These are phyloP conservation scores for Chrysosporium keratinophilum DNA, from an alignment of 2,329 filamentous ascomycete genomes.

Conservation along the genomic window DNA sequence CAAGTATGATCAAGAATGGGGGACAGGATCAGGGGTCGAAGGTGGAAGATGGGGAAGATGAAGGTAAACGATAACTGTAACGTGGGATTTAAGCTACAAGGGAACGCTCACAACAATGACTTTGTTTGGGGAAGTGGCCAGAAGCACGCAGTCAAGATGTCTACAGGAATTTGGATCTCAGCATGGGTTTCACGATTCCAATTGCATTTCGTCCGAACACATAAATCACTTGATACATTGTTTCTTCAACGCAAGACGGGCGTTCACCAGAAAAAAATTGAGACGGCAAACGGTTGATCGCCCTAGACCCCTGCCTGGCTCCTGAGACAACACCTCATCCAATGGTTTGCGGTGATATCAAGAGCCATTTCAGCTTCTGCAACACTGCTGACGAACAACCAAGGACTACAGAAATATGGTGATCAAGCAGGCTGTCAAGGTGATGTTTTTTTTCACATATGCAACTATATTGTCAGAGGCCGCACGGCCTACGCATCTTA, in stretches of 20 bases:
- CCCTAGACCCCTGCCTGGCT: background rate
- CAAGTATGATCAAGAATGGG: background rate
- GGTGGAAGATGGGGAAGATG: background rate
- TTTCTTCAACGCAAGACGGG: background rate
- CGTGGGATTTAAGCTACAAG: conserved; percentile 4
- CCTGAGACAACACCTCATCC: background rate
- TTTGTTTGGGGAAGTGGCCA: conserved; percentile 7
- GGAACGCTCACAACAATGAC: background rate
- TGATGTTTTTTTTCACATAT: too few relatives aligned
- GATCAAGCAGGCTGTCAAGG: too few relatives aligned
- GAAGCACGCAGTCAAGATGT: background rate
- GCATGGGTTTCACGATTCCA: background rate
- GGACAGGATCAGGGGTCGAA: conserved; percentile 4
- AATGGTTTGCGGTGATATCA: background rate
- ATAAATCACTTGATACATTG: background rate
- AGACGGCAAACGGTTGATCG: background rate
- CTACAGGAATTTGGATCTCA: background rate
- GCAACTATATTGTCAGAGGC: background rate
- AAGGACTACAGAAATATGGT: background rate
- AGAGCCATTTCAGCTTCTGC: background rate
- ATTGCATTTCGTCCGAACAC: background rate
- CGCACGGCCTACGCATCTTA: too few relatives aligned
- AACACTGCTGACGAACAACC: background rate
- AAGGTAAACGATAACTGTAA: background rate
- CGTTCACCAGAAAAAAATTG: background rate